These are phyloP conservation scores for Pseudodiploospora longispora DNA, from an alignment of 2,329 filamentous ascomycete genomes.

Conservation along the genomic window DNA sequence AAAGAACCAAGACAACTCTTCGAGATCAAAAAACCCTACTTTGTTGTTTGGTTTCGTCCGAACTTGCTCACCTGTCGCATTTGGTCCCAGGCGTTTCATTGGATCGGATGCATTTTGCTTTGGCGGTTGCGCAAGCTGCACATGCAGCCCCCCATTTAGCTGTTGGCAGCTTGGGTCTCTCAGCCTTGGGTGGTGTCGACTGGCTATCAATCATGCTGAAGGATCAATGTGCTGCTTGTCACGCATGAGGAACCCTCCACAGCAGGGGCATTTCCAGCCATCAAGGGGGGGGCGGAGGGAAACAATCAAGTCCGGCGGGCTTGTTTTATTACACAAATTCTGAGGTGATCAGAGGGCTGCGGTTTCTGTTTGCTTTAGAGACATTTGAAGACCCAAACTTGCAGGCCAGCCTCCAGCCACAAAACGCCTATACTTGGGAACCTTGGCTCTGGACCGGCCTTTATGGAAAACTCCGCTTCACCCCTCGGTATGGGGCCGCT, in stretches of 20 bases:
- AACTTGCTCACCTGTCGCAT: constrained; percentile 33
- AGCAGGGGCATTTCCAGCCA: too few species aligned
- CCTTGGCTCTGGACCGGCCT: constrained; percentile 4
- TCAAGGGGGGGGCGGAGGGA: not conserved
- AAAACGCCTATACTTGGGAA: constrained; percentile 1
- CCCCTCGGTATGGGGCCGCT: not conserved
- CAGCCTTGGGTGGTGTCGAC: constrained; percentile 2
- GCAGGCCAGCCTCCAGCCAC: not conserved
- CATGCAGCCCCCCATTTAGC: constrained; percentile 44
- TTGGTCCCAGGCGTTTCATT: constrained; percentile 28
- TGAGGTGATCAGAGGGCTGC: not conserved
- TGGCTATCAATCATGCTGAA: too few species aligned
- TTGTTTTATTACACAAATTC: constrained; percentile 6
- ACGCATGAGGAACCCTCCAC: not conserved
- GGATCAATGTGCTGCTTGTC: constrained; percentile 1
- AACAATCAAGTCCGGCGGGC: constrained; percentile 12
- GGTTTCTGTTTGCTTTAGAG: not conserved
- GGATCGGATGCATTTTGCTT: constrained; percentile 42
- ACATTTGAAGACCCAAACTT: not conserved
- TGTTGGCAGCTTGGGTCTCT: constrained; percentile 24
- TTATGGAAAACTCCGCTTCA: constrained; percentile 10
- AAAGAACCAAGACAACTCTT: not conserved
- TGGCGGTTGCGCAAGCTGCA: constrained; percentile 38
- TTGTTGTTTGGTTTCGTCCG: too few species aligned
- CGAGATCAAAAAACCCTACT: too few species aligned